Evolutionary conservation across 169 alveolate species (phyloP), one percentile per base, ranked within the genome.

Genomic region (Plasmodium berghei): DNA sequence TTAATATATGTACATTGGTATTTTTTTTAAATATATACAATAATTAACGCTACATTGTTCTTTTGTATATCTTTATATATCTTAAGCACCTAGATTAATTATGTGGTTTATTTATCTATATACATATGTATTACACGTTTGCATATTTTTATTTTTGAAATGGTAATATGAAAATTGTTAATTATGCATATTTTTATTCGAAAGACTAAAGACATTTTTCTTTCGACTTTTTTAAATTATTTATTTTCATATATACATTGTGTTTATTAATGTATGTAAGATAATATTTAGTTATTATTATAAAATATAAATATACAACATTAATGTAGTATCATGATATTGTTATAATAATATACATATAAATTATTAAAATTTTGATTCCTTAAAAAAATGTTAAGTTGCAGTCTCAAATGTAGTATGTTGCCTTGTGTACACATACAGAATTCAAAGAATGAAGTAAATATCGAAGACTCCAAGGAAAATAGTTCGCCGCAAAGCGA

Each of bases 371-470:
- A 74, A 42, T 24, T 10, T 74, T 74, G 88, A 74, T 52, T 52
- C 71, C 55, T 45, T 74, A 40, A 22, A 26, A 77, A 77, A 77
- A 77, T 77, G 89, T 42, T 48, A 40, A 77, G 70, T 66, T 77
- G 89, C 55, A 77, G 89, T 64, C 89, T 77, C 54, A 77, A 77
- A 46, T 77, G 89, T 48, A 77, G 89, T 77, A 48, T 62, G 49
- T 77, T 77, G 66, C 89, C 89, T 3, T 77, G 89, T 24, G 62
- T 77, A 77, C 89, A 77, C 69, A 77, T 64, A 77, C 58, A 28
- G 34, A 77, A 77, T 40, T 28, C 26, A 26, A 77, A 64, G 9
- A 77, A 49, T 45, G 89, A 75, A 48, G n/a, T 49, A 14, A 34
- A 75, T 63, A 22, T 75, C 18, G 73, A 75, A 62, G 52, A 48